phyloP scores from a whole-genome alignment of 371 early-diverging fungal genomes.

The Agmasoma carcini region DNA sequence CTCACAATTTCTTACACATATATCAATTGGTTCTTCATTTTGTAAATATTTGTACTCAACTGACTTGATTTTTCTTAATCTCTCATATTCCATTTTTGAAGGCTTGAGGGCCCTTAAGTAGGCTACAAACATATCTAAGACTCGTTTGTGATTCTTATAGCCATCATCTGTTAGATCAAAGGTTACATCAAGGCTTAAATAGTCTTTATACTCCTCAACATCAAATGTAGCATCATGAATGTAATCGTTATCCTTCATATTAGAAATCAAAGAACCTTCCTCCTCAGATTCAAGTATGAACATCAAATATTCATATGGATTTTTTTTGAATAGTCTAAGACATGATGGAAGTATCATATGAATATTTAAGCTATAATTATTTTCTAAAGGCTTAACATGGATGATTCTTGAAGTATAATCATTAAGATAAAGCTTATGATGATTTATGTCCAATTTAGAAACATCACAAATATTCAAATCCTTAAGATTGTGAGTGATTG shows the following conservation, averaged over 20 bases:
- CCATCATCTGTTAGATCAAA: conserved; percentile 29
- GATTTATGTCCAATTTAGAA: not conserved
- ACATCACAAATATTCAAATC: not conserved
- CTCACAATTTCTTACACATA: conserved; percentile 12
- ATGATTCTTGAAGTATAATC: conserved; percentile 22
- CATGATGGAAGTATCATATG: conserved; percentile 21
- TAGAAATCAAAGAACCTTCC: conserved; percentile 13
- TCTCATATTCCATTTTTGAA: conserved; percentile 21
- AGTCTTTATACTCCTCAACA: conserved; percentile 3
- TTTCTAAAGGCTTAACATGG: conserved; percentile 28
- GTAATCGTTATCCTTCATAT: conserved; percentile 33
- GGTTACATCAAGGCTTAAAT: conserved; percentile 23
- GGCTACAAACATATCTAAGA: conserved; percentile 13
- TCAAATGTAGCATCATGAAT: conserved; percentile 14
- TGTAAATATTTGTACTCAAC: conserved; percentile 33
- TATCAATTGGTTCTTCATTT: conserved; percentile 36
- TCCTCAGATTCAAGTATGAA: conserved; percentile 31
- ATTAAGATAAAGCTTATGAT: not conserved
- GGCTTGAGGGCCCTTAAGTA: conserved; percentile 13
- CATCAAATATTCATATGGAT: conserved; percentile 30
- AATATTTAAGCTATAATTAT: conserved; percentile 27
- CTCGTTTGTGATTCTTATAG: not conserved
- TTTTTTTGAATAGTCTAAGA: conserved; percentile 18
- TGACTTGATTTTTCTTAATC: conserved; percentile 13
- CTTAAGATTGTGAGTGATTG: not conserved